Percentiles rank a stretch among this genome's conserved stretches.
These are phyloP conservation scores for Saturnispora saitoi DNA, from an alignment of 805 yeast species.

Conservation along the genomic window DNA sequence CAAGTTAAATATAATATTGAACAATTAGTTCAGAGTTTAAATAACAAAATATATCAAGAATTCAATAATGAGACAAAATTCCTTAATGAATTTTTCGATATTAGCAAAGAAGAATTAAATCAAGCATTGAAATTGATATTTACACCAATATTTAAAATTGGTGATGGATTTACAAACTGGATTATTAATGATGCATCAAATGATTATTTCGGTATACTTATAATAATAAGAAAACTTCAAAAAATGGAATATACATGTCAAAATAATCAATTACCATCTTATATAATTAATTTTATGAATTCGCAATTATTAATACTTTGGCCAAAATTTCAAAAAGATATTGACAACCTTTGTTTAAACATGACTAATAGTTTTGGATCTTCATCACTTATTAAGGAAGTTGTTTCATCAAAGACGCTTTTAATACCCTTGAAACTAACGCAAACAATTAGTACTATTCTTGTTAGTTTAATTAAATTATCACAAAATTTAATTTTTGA, in stretches of 20 bases:
- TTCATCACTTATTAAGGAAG: conserved; percentile 22
- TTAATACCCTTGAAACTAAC: conserved; percentile 56
- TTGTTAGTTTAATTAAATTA: conserved; percentile 63
- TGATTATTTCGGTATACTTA: conserved; percentile 73
- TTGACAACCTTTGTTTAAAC: conserved; percentile 71
- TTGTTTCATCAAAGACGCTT: conserved; percentile 19
- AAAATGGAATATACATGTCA: conserved; percentile 57
- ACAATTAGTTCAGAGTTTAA: conserved; percentile 62
- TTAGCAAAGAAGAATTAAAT: conserved; percentile 35
- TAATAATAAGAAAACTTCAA: conserved; percentile 66
- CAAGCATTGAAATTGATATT: conserved; percentile 41
- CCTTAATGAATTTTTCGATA: conserved; percentile 58
- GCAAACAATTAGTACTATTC: conserved; percentile 65
- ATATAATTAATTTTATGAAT: conserved; percentile 57
- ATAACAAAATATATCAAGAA: conserved; percentile 67
- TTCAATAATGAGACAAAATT: conserved; percentile 69
- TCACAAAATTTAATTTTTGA: conserved; percentile 27
- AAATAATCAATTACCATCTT: conserved; percentile 58
- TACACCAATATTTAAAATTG: conserved; percentile 42
- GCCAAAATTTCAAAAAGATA: conserved; percentile 75
- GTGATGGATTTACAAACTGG: conserved; percentile 39
- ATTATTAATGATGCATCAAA: conserved; percentile 33
- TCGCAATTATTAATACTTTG: conserved; percentile 61
- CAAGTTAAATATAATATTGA: conserved; percentile 52
- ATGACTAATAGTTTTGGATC: conserved; percentile 47